Percentiles rank a stretch among this genome's conserved stretches.
phyloP scores from a whole-genome alignment of 257 asterid species.

The Solanum sitiens region DNA sequence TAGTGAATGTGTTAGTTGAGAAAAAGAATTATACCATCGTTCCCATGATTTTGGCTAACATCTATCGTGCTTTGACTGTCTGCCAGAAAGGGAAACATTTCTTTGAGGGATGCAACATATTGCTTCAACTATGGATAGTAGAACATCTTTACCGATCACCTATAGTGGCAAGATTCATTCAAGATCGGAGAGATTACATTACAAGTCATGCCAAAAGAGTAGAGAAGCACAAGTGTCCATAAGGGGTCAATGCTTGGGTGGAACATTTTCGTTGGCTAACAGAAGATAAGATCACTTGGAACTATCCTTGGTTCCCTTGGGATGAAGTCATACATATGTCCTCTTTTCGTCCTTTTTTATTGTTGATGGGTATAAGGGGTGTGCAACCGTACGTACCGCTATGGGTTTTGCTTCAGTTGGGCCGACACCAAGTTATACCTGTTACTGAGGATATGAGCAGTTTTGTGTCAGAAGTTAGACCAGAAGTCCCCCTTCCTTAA shows the following conservation, averaged over 20 bases:
- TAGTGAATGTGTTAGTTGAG: background rate
- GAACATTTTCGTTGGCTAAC: too few relatives aligned
- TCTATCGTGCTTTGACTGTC: too few relatives aligned
- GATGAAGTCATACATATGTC: too few relatives aligned
- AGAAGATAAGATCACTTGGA: background rate
- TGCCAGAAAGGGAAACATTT: background rate
- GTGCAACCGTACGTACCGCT: background rate
- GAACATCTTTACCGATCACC: too few relatives aligned
- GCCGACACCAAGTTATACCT: background rate
- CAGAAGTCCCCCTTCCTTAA: background rate
- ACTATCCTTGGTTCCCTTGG: background rate
- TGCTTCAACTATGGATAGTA: too few relatives aligned
- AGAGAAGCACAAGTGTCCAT: too few relatives aligned
- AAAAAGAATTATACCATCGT: background rate
- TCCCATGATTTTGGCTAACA: too few relatives aligned
- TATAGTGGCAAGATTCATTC: background rate
- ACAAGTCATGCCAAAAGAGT: background rate
- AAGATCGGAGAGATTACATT: background rate
- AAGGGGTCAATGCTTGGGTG: background rate
- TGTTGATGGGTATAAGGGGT: background rate
- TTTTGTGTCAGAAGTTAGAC: background rate
- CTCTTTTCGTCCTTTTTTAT: too few relatives aligned
- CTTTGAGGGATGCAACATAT: too few relatives aligned
- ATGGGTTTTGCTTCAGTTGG: background rate
- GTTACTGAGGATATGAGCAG: background rate